Conservation (phyloP, 179 eudicot species). For the Actinidia arguta region DNA sequence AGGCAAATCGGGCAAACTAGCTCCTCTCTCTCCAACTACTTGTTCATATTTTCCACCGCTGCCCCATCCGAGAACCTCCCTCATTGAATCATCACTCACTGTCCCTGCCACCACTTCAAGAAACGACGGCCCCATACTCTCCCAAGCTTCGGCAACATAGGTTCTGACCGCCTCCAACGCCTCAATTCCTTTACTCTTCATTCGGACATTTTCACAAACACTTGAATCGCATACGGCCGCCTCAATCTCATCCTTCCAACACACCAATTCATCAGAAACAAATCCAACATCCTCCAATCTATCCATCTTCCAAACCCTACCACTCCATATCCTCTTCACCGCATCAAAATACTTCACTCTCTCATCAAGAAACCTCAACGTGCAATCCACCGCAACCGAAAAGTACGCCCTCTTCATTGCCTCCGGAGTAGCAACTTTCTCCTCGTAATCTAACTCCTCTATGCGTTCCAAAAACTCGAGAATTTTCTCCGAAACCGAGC, state of each 20-base stretch:
- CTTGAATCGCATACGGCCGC: conserved; percentile 53
- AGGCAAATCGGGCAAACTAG: no score
- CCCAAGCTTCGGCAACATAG: conserved; percentile 60
- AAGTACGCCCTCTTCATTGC: conserved; percentile 62
- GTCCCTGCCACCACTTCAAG: conserved; percentile 40
- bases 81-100: conserved; percentile 19
- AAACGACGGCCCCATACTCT: conserved; percentile 63
- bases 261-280: conserved; percentile 46
- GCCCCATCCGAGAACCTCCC: conserved; percentile 19
- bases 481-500: conserved; percentile 41
- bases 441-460: conserved; percentile 43
- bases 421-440: conserved; percentile 32
- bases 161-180: conserved; percentile 50
- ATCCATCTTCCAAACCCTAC: conserved; percentile 49
- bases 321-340: conserved; percentile 69
- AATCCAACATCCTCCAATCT: conserved; percentile 35
- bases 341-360: conserved; percentile 42
- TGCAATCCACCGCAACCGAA: conserved; percentile 67
- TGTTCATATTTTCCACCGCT: neutral
- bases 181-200: conserved; percentile 47
- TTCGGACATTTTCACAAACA: conserved; percentile 38
- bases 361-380: conserved; percentile 48
- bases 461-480: conserved; percentile 54
- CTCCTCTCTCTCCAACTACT: conserved; percentile 15
- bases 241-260: conserved; percentile 59